phyloP scores from a whole-genome alignment of 495 filamentous ascomycete species.

The Aspergillus incahuasiensis region DNA sequence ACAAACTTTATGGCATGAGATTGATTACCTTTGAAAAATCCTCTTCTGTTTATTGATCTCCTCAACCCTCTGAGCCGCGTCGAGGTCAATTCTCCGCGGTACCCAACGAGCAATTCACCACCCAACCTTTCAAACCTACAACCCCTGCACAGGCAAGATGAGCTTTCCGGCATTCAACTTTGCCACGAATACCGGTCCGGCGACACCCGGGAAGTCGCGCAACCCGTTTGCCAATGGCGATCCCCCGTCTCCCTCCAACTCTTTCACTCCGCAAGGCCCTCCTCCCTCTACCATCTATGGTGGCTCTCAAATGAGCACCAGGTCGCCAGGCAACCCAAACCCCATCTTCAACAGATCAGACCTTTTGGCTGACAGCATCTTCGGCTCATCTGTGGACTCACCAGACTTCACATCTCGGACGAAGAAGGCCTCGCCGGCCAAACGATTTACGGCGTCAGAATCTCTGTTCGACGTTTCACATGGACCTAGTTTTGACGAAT shows the following conservation, averaged over 20 bases:
- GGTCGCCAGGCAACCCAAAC: conserved; percentile 31
- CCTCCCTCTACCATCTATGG: conserved; percentile 61
- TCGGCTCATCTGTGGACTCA: conserved; percentile 39
- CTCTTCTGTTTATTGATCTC: background rate
- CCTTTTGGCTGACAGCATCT: conserved; percentile 41
- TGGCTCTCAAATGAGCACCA: conserved; percentile 57
- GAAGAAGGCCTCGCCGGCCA: conserved; percentile 22
- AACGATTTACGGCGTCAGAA: conserved; percentile 26
- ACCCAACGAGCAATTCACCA: background rate
- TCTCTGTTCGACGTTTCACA: conserved; percentile 35
- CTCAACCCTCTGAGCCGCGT: background rate
- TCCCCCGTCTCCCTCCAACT: conserved; percentile 62
- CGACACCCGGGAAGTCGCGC: conserved; percentile 41
- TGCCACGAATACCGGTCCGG: conserved; percentile 31
- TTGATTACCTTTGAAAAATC: background rate
- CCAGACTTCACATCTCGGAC: conserved; percentile 34
- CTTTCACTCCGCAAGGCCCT: conserved; percentile 70
- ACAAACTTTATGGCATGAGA: background rate
- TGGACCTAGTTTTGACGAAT: conserved; percentile 41
- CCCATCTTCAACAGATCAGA: conserved; percentile 39
- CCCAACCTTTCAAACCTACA: background rate
- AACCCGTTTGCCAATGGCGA: conserved; percentile 51
- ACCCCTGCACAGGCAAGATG: conserved; percentile 24
- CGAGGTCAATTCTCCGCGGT: background rate
- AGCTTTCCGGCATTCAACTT: conserved; percentile 33